A percentile compares a stretch with the other conserved stretches of the same genome.
phyloP scores from a whole-genome alignment of 108 stramenopile genomes.

The Hondaea fermentalgiana region DNA sequence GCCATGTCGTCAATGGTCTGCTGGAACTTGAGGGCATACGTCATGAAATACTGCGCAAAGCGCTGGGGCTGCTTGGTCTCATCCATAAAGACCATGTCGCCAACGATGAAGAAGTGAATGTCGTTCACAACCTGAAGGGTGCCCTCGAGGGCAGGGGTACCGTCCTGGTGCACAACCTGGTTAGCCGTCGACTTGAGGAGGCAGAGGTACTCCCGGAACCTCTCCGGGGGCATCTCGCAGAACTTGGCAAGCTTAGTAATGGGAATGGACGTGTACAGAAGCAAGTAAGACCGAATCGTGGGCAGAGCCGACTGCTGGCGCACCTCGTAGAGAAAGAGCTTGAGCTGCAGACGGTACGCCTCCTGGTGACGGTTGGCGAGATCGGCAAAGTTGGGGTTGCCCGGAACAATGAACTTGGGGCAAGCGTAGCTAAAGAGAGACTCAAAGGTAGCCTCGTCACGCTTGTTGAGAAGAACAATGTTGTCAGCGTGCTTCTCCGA shows the following conservation, averaged over 20 bases:
- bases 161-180: neutral
- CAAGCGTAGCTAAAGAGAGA: constrained; percentile 72
- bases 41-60: constrained; percentile 38
- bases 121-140: constrained; percentile 23
- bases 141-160: neutral
- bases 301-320: constrained; percentile 49
- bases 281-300: constrained; percentile 83
- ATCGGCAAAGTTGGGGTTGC: constrained; percentile 62
- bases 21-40: constrained; percentile 39
- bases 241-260: constrained; percentile 76
- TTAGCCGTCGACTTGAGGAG: constrained; percentile 27
- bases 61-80: constrained; percentile 23
- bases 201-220: constrained; percentile 19
- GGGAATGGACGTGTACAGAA: constrained; percentile 82
- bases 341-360: constrained; percentile 69
- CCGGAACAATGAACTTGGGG: constrained; percentile 80
- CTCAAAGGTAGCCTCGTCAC: constrained; percentile 65
- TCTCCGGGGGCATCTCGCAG: constrained; percentile 15
- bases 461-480: constrained; percentile 33
- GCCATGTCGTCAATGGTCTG: constrained; percentile 17
- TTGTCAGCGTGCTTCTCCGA: constrained; percentile 77
- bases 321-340: constrained; percentile 66
- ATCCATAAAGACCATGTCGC: constrained; percentile 35
- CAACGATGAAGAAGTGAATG: constrained; percentile 44
- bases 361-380: constrained; percentile 13